Base-by-base conservation (phyloP, 2,329 filamentous ascomycete species). In the Diaporthe caulivora region DNA sequence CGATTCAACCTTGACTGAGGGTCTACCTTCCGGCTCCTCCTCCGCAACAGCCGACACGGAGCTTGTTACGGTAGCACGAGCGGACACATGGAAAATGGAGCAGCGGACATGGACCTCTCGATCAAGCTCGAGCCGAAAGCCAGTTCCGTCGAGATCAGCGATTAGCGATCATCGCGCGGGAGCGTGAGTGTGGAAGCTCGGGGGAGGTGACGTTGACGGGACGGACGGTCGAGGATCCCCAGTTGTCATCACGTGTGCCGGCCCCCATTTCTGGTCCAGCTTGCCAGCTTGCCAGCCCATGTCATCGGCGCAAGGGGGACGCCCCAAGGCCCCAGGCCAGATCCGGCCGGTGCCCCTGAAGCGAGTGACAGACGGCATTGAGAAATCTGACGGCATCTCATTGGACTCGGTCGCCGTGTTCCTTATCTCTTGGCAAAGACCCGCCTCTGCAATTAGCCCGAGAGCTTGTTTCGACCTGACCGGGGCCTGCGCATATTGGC, bases 391-490 rank as follows among this genome's bases (percentile, higher is more conserved):
- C 58, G 67, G 44, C 34, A 68, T 49, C 60, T 73, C 71, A 75
- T 75, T 73, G 74, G 74, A 49, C 67, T 42, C 42, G 31, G 47
- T 17, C 40, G 21, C 40, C 37, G 53, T 62, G 8, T n/a, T 71
- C 47, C 67, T 71, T 73, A 73, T 73, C 74, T 73, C 74, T 75
- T 75, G 74, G 74, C 74, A 44, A 24, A 31, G 67, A 42, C 58
- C 68, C 68, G 53, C 51, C 60, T 58, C 65, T 62, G 34, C 47
- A 37, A 65, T 64, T 65, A 65, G 57, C 34, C 64, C 42, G 70
- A 58, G 54, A 71, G 67, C 71, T 71, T 69, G 71, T 73, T 64
- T 65, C 73, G 55, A 69, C 54, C 13, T 64, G 37, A 72, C 55
- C 70, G 57, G 62, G 70, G 69, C 72, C 57, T 71, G 62, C 62